Conservation (phyloP, 352 stramenopile genomes). For the Phytophthora ohioensis region DNA sequence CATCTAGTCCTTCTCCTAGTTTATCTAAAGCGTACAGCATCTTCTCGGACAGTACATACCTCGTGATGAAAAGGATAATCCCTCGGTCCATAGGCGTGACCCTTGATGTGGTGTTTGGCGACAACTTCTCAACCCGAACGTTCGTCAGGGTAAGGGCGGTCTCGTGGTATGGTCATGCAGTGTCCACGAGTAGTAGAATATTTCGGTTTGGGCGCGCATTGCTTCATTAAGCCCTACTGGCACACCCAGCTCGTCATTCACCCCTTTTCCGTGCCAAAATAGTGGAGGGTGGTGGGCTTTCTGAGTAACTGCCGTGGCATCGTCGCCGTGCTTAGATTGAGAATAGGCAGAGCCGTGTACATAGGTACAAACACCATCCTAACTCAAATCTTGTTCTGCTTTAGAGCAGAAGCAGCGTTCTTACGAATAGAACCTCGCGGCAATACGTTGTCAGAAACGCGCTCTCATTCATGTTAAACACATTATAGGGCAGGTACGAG, state of each 20-base stretch:
- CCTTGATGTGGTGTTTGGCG: background rate
- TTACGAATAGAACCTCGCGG: too few relatives aligned
- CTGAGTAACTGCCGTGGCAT: background rate
- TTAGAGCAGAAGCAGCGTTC: too few relatives aligned
- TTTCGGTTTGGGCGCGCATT: background rate
- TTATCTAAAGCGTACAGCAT: too few relatives aligned
- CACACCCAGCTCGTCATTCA: slow-evolving; percentile 18
- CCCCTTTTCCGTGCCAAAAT: slow-evolving; percentile 8
- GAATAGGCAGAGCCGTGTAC: too few relatives aligned
- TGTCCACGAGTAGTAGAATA: slow-evolving; percentile 6
- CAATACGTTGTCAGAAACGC: too few relatives aligned
- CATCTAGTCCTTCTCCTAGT: too few relatives aligned
- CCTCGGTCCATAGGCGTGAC: slow-evolving; percentile 5
- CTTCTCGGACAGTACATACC: too few relatives aligned
- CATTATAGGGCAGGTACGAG: too few relatives aligned
- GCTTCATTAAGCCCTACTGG: slow-evolving; percentile 13
- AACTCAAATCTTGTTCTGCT: too few relatives aligned
- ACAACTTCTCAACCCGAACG: slow-evolving; percentile 3
- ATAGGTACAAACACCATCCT: too few relatives aligned
- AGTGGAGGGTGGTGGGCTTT: slow-evolving; percentile 12
- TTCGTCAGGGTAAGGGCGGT: background rate
- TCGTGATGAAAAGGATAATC: background rate
- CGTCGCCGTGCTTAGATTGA: too few relatives aligned
- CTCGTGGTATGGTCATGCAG: background rate
- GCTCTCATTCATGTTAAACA: too few relatives aligned